Conservation (phyloP, 192 early-diverging fungal species). For the Backusella liffmaniae region DNA sequence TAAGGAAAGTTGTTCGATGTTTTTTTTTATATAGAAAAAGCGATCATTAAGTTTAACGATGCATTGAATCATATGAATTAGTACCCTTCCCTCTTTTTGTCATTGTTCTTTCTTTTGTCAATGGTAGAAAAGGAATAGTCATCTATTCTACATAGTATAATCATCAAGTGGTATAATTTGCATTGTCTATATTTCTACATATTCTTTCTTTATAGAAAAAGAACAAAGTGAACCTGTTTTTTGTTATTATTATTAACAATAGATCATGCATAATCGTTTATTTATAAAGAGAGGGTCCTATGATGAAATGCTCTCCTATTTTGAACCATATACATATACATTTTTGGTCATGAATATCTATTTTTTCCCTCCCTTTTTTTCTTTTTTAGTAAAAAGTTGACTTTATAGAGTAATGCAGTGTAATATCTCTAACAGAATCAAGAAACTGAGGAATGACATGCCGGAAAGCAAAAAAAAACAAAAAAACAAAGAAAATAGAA, state of each 20-base stretch:
- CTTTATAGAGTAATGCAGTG: not conserved
- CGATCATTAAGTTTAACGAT: not conserved
- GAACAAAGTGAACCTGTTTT: not conserved
- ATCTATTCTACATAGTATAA: not conserved
- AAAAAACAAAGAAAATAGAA: not conserved
- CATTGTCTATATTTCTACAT: not conserved
- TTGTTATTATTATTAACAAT: not conserved
- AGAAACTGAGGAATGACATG: not conserved
- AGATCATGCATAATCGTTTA: not conserved
- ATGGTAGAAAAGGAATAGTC: not conserved
- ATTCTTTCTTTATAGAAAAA: not conserved
- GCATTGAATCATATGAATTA: not conserved
- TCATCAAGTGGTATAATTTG: not conserved
- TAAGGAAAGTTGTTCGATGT: not conserved
- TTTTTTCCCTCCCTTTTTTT: not conserved
- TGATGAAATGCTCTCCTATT: not conserved
- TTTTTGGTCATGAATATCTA: not conserved
- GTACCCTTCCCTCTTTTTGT: not conserved
- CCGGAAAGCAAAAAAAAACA: not conserved
- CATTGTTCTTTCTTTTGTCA: not conserved
- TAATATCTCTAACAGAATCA: not conserved
- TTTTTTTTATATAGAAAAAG: not conserved
- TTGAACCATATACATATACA: not conserved
- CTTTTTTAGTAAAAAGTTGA: not conserved
- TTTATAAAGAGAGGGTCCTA: not conserved